Percentiles rank a stretch among this genome's conserved stretches.
These are phyloP conservation scores for Phytophthora constricta DNA, from an alignment of 352 stramenopile species.

Conservation along the genomic window DNA sequence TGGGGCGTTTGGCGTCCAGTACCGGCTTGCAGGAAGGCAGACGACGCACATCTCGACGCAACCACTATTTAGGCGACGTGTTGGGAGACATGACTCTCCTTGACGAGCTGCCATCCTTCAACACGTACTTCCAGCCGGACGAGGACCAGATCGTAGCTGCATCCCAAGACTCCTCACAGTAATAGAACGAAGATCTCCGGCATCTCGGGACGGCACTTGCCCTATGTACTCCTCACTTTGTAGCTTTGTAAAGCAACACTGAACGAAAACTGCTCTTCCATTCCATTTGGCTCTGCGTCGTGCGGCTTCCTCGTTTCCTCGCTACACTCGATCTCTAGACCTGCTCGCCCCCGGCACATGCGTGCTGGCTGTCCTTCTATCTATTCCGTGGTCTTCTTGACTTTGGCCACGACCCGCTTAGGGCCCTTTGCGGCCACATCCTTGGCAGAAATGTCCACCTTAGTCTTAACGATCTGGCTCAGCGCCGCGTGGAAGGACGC, in stretches of 20 bases:
- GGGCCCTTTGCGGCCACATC: conserved; percentile 32
- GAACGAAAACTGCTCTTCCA: conserved; percentile 3
- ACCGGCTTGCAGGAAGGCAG: conserved; percentile 61
- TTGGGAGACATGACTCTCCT: conserved; percentile 72
- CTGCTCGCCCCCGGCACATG: conserved; percentile 4
- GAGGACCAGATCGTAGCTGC: conserved; percentile 63
- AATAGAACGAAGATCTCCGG: conserved; percentile 19
- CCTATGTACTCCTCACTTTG: conserved; percentile 7
- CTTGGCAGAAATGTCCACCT: conserved; percentile 46
- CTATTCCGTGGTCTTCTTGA: conserved; percentile 78
- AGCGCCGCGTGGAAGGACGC: conserved; percentile 73
- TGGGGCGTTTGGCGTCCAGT: conserved; percentile 60
- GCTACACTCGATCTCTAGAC: conserved; percentile 30
- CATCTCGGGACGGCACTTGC: conserved; percentile 7
- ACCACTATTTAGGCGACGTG: conserved; percentile 81
- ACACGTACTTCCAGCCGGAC: conserved; percentile 41
- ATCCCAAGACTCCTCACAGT: conserved; percentile 45
- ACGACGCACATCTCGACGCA: conserved; percentile 67
- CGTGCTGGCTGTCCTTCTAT: conserved; percentile 26
- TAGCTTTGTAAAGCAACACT: conserved; percentile 41
- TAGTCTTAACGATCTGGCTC: conserved; percentile 76
- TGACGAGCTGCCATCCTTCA: conserved; percentile 64
- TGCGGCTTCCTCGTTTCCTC: not conserved
- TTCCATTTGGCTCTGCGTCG: conserved; percentile 29
- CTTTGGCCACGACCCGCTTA: conserved; percentile 52